Evolutionary conservation across 2,329 filamentous ascomycete species (phyloP), one percentile per base, ranked within the genome.

Genomic region (Xylariaceae sp.): DNA sequence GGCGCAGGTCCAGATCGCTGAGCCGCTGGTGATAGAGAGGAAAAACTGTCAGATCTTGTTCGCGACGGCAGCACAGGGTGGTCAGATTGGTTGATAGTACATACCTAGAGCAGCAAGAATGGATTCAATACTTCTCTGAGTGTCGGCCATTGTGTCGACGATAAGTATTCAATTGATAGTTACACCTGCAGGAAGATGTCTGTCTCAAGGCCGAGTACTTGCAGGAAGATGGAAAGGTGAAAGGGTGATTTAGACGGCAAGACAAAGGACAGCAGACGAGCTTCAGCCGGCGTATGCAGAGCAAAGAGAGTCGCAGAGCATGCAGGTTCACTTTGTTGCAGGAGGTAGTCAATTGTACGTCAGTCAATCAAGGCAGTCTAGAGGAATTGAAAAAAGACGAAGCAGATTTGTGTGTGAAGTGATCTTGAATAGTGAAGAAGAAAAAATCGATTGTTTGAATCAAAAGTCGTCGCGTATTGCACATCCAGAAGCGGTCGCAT

Each of bases 1-100:
- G n/a, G n/a, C n/a, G 76, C 70, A 44, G 75, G 75, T 3, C 32
- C 49, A 37, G 32, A 37, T 62, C 75, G 73, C 69, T 80, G 78
- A 40, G 78, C 76, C 44, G 76, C 76, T 80, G 65, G 51, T 62
- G 45, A 50, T 48, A n/a, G n/a, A n/a, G 48, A 57, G 50, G 29
- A 40, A 42, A 37, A 19, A 48, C 50, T 42, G 61, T 68, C 57
- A 67, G 65, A 61, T 32, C 56, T 45, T 12, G 45, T 40, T 56
- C 45, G 37, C 18, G 29, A 55, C n/a, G 20, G 10, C 26, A 37
- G n/a, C 42, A 40, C 6, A 26, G 18, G 9, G 12, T 14, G 6
- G 21, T 12, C 21, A n/a, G 18, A 40, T 40, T 14, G 20, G 29
- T 20, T 21, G 16, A 20, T 52, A 52, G 19, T 7, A 56, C 59